Evolutionary conservation across 768 basidiomycete genomes (phyloP), one percentile per base, ranked within the genome.

Genomic region (Terana coerulea): DNA sequence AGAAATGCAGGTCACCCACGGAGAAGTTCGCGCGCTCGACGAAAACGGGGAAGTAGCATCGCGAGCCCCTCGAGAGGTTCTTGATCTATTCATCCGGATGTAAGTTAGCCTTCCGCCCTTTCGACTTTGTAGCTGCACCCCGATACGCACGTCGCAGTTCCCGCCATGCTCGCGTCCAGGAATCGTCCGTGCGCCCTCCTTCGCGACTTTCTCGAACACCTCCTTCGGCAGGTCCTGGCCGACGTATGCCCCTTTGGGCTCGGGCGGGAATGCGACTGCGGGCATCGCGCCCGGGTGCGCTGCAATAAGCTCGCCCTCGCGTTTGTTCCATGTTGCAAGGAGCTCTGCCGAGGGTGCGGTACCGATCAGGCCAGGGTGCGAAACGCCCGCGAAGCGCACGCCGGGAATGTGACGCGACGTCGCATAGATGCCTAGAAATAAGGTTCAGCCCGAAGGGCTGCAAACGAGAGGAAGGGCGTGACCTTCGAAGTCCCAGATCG

Each of bases 81-180:
- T 88, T 88, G 65, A 88, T 88, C 84, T 87, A 64, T 51, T 53
- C 1, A n/a, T n/a, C n/a, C n/a, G n/a, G n/a, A n/a, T n/a, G n/a
- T n/a, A 49, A 49, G n/a, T 44, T 29, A 10, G 17, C 10, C 33
- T 10, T n/a, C n/a, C n/a, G n/a, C n/a, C 33, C 33, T 10, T 34
- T 34, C 33, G 17, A n/a, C 33, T 34, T 10, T 10, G 33, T 35
- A 26, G 6, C 46, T 46, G 49, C 33, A 9, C 2, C 7, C 14
- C 11, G 37, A 15, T 37, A 72, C 74, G 51, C 59, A 79, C 85
- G 67, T 87, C 84, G 60, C 84, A 86, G 53, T 87, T 86, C 25
- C 88, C 88, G 15, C 88, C 87, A 63, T 89, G 86, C 62, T 91
- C 87, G n/a, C 88, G 65, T 12, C 83, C 85, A 6, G 88, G 88